These are phyloP conservation scores for Calocera viscosa DNA, from an alignment of 768 basidiomycete species.

Conservation along the genomic window DNA sequence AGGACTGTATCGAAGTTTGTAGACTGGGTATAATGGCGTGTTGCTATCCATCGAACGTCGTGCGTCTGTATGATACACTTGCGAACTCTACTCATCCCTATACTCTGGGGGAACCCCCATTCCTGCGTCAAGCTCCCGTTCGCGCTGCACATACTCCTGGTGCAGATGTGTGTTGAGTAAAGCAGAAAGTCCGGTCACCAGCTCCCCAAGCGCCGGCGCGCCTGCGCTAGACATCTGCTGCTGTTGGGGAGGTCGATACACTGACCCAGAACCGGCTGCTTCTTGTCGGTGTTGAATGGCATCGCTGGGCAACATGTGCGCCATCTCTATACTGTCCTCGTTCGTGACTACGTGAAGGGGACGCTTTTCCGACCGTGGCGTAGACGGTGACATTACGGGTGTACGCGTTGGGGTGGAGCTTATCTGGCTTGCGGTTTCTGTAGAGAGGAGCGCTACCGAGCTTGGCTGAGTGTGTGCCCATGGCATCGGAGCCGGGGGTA, in stretches of 20 bases:
- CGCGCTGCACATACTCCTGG: background rate
- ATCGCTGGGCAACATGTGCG: background rate
- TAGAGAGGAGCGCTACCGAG: background rate
- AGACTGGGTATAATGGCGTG: background rate
- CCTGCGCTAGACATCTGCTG: background rate
- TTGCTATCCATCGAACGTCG: background rate
- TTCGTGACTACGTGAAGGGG: background rate
- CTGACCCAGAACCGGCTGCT: background rate
- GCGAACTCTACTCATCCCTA: background rate
- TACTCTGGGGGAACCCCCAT: background rate
- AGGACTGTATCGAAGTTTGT: slow-evolving; percentile 31
- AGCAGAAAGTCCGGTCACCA: background rate
- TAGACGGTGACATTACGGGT: background rate
- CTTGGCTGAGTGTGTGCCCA: background rate
- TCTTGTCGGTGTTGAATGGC: background rate
- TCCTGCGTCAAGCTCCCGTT: background rate
- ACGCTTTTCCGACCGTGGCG: background rate
- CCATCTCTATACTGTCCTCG: background rate
- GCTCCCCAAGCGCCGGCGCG: background rate
- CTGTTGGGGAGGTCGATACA: too few relatives aligned
- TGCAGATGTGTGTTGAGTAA: background rate
- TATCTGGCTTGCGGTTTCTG: background rate
- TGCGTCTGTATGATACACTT: background rate
- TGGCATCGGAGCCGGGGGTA: background rate
- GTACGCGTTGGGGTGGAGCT: background rate